These are phyloP conservation scores for Microsporum canis DNA, from an alignment of 2,329 filamentous ascomycete genomes.

Conservation along the genomic window DNA sequence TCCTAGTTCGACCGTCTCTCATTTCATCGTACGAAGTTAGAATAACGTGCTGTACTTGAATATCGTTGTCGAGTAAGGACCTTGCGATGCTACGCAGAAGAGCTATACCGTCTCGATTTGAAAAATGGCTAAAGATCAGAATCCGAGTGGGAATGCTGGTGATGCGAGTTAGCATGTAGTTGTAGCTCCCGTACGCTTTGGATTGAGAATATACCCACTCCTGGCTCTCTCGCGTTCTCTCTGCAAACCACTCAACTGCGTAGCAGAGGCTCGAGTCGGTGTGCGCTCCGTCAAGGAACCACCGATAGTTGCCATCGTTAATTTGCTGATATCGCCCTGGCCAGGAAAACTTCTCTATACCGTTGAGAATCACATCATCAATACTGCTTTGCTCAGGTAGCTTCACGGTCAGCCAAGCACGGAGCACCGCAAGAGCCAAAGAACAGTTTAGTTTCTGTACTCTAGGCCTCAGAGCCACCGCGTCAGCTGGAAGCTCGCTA, in stretches of 20 bases:
- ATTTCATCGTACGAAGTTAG: constrained; percentile 23
- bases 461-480: background rate
- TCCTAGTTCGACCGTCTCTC: constrained; percentile 18
- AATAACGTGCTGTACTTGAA: constrained; percentile 20
- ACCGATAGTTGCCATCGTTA: constrained; percentile 13
- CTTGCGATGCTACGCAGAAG: constrained; percentile 18
- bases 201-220: constrained; percentile 4
- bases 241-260: constrained; percentile 26
- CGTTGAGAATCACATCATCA: constrained; percentile 15
- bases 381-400: constrained; percentile 8
- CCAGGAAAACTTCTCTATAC: constrained; percentile 21
- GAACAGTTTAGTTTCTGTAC: constrained; percentile 13
- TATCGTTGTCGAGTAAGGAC: constrained; percentile 14
- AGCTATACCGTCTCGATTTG: constrained; percentile 19
- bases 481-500: constrained; percentile 11
- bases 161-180: background rate
- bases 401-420: constrained; percentile 9
- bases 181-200: background rate
- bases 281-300: constrained; percentile 33
- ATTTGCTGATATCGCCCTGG: constrained; percentile 23
- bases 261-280: constrained; percentile 28
- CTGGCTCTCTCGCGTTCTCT: background rate
- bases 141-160: background rate
- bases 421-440: constrained; percentile 12
- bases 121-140: constrained; percentile 27